Evolutionary conservation across 306 rosid genomes (phyloP), one percentile per base, ranked within the genome.

Genomic region (Abrus precatorius): DNA sequence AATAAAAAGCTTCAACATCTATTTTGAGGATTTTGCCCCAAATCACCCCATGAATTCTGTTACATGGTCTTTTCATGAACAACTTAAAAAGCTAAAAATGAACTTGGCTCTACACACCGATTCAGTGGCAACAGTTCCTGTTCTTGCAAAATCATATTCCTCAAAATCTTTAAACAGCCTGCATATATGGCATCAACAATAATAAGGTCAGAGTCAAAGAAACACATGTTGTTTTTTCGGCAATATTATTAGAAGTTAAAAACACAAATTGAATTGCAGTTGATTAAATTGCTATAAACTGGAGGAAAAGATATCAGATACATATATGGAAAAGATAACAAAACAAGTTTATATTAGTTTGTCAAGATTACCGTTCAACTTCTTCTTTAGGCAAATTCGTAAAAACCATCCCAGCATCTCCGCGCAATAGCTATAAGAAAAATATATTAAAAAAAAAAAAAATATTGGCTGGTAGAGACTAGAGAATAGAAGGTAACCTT

Each of bases 141-240:
- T 93, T 83, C 99, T 91, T 6, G 96, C 97, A 50, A 86, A 95
- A 73, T 95, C 99, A 82, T 87, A 86, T 40, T 93, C 99, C 79
- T 87, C 93, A 75, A 89, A 92, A 72, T 87, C 89, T 45, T 89
- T 93, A 82, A 95, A 95, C 78, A 91, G 71, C 87, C 99, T 95
- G 91, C 57, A 76, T 61, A 38, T 61, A 38, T 49, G 10, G 32
- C 67, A 69, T 13, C 52, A 54, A 62, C 48, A 27, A 77, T 36
- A 38, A 20, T 7, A 33, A 63, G 0, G 74, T 43, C 30, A 0
- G 38, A 27, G 13, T 32, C 4, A 59, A 13, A 10, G 1, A 61
- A 20, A 4, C 28, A 30, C 20, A 20, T 20, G 20, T 20, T 20
- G 20, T 20, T 20, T 20, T 20, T 20, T 20, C 20, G 20, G 20